A percentile compares a stretch with the other conserved stretches of the same genome.
Evolutionary conservation across 1,284 basidiomycete species (phyloP).

Genomic region (Moesziomyces sp.): DNA sequence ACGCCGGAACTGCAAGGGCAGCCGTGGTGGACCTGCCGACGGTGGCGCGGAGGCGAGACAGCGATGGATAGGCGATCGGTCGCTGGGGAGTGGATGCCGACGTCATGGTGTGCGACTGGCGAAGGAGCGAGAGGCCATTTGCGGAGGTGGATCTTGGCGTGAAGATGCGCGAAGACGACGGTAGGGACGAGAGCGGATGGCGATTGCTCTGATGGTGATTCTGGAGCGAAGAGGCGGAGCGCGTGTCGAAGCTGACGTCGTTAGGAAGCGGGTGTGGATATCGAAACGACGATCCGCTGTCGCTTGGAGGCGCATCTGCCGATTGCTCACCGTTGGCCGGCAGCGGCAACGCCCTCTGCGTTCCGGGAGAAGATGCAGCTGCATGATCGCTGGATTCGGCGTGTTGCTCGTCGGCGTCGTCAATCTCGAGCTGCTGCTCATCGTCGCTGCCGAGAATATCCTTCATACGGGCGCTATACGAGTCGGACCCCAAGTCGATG

Average conservation of each 20-base stretch:
- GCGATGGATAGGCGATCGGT: conserved; percentile 38
- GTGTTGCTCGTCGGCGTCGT: not conserved
- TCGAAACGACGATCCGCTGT: conserved; percentile 34
- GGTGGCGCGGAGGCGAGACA: conserved; percentile 42
- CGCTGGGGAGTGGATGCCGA: conserved; percentile 32
- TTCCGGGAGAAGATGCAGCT: conserved; percentile 14
- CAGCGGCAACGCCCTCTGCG: conserved; percentile 11
- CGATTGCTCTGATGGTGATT: conserved; percentile 5
- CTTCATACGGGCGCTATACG: conserved; percentile 45
- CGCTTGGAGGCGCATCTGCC: conserved; percentile 19
- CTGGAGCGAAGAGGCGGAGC: conserved; percentile 25
- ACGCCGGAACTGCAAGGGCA: conserved; percentile 29
- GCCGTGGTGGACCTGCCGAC: conserved; percentile 23
- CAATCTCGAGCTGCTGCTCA: conserved; percentile 10
- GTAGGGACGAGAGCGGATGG: conserved; percentile 18
- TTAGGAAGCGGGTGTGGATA: conserved; percentile 29
- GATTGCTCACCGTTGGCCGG: conserved; percentile 7
- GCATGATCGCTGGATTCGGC: not conserved
- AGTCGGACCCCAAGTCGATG: conserved; percentile 34
- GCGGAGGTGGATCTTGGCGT: conserved; percentile 32
- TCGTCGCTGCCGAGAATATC: conserved; percentile 57
- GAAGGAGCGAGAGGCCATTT: conserved; percentile 25
- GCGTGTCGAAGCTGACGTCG: conserved; percentile 45
- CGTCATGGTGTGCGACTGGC: conserved; percentile 18
- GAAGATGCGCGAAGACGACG: conserved; percentile 36